These are phyloP conservation scores for Euphorbia lathyris DNA, from an alignment of 345 rosid species.

Conservation along the genomic window DNA sequence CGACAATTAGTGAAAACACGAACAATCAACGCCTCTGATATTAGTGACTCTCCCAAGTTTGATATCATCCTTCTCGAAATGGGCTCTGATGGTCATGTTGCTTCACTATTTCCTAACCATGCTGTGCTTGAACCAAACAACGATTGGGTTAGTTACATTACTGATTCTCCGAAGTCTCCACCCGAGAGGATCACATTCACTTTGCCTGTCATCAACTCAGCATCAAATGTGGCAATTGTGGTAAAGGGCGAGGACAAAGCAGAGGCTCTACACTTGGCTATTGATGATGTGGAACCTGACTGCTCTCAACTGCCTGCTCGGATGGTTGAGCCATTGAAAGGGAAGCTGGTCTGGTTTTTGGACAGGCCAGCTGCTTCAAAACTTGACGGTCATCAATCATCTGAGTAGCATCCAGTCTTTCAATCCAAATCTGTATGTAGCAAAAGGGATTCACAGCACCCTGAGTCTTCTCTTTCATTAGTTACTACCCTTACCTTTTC, in stretches of 20 bases:
- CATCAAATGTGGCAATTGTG: slow-evolving; percentile 67
- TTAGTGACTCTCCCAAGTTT: slow-evolving; percentile 83
- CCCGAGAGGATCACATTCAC: slow-evolving; percentile 94
- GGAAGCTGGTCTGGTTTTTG: slow-evolving; percentile 79
- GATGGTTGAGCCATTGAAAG: slow-evolving; percentile 58
- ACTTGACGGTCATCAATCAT: slow-evolving; percentile 40
- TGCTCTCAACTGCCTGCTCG: slow-evolving; percentile 54
- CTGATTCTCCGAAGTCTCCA: slow-evolving; percentile 78
- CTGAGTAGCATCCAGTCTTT: slow-evolving; percentile 13
- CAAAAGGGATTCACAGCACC: slow-evolving; percentile 24
- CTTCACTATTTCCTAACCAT: slow-evolving; percentile 82
- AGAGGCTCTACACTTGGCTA: slow-evolving; percentile 58
- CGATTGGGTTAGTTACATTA: slow-evolving; percentile 77
- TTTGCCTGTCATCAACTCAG: slow-evolving; percentile 84
- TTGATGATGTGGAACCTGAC: slow-evolving; percentile 44
- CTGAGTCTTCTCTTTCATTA: slow-evolving; percentile 7
- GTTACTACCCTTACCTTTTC: slow-evolving; percentile 4
- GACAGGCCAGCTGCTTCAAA: slow-evolving; percentile 76
- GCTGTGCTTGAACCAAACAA: slow-evolving; percentile 46
- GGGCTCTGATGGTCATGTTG: slow-evolving; percentile 89
- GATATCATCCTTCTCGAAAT: slow-evolving; percentile 85
- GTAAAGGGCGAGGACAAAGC: slow-evolving; percentile 79
- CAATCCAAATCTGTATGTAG: slow-evolving; percentile 29
- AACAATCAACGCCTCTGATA: slow-evolving; percentile 59
- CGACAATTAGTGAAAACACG: slow-evolving; percentile 70